Evolutionary conservation across 768 basidiomycete genomes (phyloP), one percentile per base, ranked within the genome.

Genomic region (Termitomyces sp.): DNA sequence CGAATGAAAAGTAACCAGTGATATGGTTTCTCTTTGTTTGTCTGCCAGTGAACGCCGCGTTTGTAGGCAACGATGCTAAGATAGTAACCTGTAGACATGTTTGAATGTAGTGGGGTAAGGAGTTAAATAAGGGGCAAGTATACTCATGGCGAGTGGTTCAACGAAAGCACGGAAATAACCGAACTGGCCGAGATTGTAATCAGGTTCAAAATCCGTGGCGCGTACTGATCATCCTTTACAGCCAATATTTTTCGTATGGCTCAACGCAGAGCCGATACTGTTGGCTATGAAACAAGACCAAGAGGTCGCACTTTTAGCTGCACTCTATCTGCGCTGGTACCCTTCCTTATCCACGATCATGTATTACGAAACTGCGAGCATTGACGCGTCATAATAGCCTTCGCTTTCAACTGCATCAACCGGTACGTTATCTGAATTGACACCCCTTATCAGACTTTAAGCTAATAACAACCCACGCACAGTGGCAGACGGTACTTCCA

Each of bases 201-300:
- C 14, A n/a, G 39, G 5, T 39, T n/a, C 18, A 7, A n/a, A n/a
- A 37, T 37, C 37, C 18, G 39, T 39, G 39, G 39, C 39, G 16
- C 16, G 37, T n/a, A n/a, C n/a, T 43, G n/a, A n/a, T 10, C 27
- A 20, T 22, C 27, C n/a, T n/a, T n/a, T 10, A 22, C 53, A 57
- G 56, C 56, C 56, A 24, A 57, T 51, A 20, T 51, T 22, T 5
- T 27, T 53, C 13, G 44, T 57, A 18, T 57, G 56, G 50, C 80
- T 87, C 65, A 92, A 86, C 50, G 85, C 89, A 2, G 93, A 97
- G 68, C 63, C 74, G 1, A 82, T 97, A 42, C 77, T 98, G 1
- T 78, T 96, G 27, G 80, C 72, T 58, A 75, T 90, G 31, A 82
- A 81, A 58, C 90, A 91, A 78, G 89, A 94, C 18, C 86, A 87